Base-by-base conservation (phyloP, 805 yeast species). In the Yamadazyma tumulicola region DNA sequence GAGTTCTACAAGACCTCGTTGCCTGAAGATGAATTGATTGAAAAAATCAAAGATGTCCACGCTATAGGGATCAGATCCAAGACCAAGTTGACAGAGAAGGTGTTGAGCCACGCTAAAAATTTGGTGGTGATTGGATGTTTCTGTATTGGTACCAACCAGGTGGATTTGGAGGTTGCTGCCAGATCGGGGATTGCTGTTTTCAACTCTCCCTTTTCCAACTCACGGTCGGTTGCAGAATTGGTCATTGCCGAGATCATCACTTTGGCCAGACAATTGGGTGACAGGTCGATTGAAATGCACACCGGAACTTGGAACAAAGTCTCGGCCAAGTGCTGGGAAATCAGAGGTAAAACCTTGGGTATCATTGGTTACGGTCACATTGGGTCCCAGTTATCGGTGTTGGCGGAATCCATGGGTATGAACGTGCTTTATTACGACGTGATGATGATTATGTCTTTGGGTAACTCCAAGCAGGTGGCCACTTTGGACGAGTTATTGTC, bases 91-190 rank as follows among this genome's bases (percentile, higher is more conserved):
- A 85, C 88, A 26, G 82, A 77, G 48, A 79, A 78, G 34, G 79
- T 93, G 19, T 72, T 93, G 51, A 71, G 77, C 45, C 85, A 85
- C 51, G 98, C 98, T 38, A 83, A 81, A 60, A 86, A 91, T 69
- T 74, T 93, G 63, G 85, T 85, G 18, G 89, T 78, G 20, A 72
- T 93, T 63, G 98, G 98, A 38, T 93, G 98, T 71, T 93, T 93
- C 84, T 93, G 98, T 75, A 93, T 93, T 50, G 98, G 98, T 55
- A 93, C 97, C 42, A 93, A 93, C 70, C 98, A 93, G 69, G 98
- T 93, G 37, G 94, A 93, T 61, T 74, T 89, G 45, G 85, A 85
- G 49, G 85, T 59, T 52, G 98, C 98, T 38, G 96, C 97, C 45
- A 77, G 81, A 54, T 75, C 77, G 32, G 98, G 98, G 68, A 77